Evolutionary conservation across 257 asterid species (phyloP), one percentile per base, ranked within the genome.

Genomic region (Scutellaria galericulata): DNA sequence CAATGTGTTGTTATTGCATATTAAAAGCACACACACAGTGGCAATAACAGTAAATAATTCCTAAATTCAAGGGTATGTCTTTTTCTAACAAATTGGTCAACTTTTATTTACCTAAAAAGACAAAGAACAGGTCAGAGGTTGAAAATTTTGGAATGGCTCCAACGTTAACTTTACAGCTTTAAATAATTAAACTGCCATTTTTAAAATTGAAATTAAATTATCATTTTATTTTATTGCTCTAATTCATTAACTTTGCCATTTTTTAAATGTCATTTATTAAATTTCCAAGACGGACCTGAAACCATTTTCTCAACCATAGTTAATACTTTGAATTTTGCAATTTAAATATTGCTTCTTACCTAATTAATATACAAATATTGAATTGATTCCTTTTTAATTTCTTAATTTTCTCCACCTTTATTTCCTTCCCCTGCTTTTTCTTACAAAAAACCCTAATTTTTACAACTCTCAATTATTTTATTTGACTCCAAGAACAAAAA

Each of bases 201-300:
- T 47, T 41, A 76, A 80, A 66, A 31, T 31, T 62, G 7, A 9
- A 65, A 72, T 51, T 53, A 41, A 14, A 63, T 52, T 79, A 57
- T 45, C 64, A 4, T 55, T 31, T 44, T 42, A 67, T 73, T 86
- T 80, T 77, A 58, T 77, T 72, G 79, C 2, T 83, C 77, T 70
- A 66, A 74, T 70, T 70, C 80, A 74, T 77, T 77, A 82, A 73
- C 91, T 86, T 90, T 65, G 62, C 73, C 73, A 47, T 81, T 75
- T 83, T 78, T 73, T 50, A 82, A 83, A 72, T 67, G 74, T 71
- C 58, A 71, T 71, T 83, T 90, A 81, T 83, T 87, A 80, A 87
- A 81, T 84, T 87, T 87, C 86, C 93, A 85, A 89, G 90, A 78
- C 90, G 96, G 97, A 87, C 88, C 84, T 86, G 83, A 90, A 88